Base-by-base conservation (phyloP, 257 asterid species). In the Salvia hispanica region DNA sequence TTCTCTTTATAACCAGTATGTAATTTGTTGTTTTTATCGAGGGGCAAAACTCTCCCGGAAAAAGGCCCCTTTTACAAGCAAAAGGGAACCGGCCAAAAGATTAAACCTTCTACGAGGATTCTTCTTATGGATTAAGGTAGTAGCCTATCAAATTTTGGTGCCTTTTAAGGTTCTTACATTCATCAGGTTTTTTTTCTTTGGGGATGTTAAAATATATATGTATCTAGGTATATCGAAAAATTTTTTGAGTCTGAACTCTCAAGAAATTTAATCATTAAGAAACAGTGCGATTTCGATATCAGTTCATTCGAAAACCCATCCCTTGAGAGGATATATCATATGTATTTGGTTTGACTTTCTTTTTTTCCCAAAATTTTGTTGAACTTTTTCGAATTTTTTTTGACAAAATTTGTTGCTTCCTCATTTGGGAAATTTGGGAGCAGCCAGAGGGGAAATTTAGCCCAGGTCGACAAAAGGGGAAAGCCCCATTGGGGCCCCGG, bases 81-180 rank as follows among this genome's bases (percentile, higher is more conserved):
- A 2, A 36, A 16, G 51, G 44, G 7, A 76, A 76, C 71, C 9
- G 44, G 37, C 72, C 72, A 15, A 76, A 58, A 66, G 81, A 31
- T 71, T 83, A 68, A 83, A 71, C 76, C 84, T 83, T 33, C 67
- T 80, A 45, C 74, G 85, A 16, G 85, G 88, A 8, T 80, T 74
- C 79, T 80, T 80, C 73, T 64, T 80, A 53, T 83, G 83, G 85
- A 72, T 80, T 33, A 48, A 68, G 86, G 88, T 80, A 60, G 82
- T 71, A 48, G 42, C 66, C 44, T 25, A 21, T 53, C 48, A 9
- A 1, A n/a, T 4, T 62, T 46, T n/a, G 39, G 14, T 33, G 58
- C 28, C n/a, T 64, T 64, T 57, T 9, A 28, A 4, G 43, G 58
- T 56, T 34, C 14, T 4, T 39, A 6, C 33, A 9, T 62, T 37